Evolutionary conservation across 768 basidiomycete genomes (phyloP), one percentile per base, ranked within the genome.

Genomic region (Tulasnella sp.): DNA sequence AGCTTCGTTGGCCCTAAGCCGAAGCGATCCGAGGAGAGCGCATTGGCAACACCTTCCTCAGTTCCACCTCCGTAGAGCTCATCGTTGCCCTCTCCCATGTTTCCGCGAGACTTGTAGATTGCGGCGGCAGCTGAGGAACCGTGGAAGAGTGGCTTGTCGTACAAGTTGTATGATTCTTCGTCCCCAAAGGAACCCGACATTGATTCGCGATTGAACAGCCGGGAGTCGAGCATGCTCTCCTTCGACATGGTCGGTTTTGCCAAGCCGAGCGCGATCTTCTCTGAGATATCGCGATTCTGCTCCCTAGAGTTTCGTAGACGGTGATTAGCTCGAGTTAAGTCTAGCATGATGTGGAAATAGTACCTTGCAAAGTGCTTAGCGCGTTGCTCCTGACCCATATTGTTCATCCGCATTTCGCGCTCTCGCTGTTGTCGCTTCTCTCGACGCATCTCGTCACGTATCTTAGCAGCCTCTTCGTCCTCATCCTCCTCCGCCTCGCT

Each of bases 271-370:
- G 98, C 98, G 74, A 99, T 91, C 88, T 99, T 99, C 86, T 99
- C 98, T 2, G 98, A 99, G 70, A 99, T 99, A 84, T 99, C 98
- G 82, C 98, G 94, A 83, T 99, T 97, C 85, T 98, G 96, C 81
- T 98, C 95, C 76, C 86, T 86, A 79, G 37, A 40, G 77, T 3
- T 42, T 39, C 42, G 37, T 35, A 2, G 39, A 71, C 10, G 57
- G 35, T 70, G 32, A 32, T 70, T 26, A 72, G 42, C 29, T 70
- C 73, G 20, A 4, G 42, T 11, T 46, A 42, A 39, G 77, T n/a
- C 2, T 46, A 5, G 26, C 11, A 51, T 67, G 67, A 18, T 23
- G 67, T 79, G 29, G 40, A 29, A 7, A 16, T 83, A 85, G 76
- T 78, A 86, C 86, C 93, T 91, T 29, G 97, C 96, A 79, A 99